These are phyloP conservation scores for Curvularia eragrostidis DNA, from an alignment of 2,329 filamentous ascomycete genomes.

Conservation along the genomic window DNA sequence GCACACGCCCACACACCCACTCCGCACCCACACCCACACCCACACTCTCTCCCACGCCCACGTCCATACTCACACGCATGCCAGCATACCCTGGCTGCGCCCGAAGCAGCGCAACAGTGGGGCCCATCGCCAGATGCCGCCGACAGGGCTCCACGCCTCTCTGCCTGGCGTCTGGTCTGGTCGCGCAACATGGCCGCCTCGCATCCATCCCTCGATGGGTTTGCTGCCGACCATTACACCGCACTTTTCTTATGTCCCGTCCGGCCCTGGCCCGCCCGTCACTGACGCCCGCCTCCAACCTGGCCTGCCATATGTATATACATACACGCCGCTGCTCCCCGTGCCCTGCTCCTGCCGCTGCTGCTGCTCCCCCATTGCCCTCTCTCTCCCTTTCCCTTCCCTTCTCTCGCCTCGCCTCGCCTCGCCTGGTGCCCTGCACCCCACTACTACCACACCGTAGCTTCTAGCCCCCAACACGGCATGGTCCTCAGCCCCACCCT, in stretches of 20 bases:
- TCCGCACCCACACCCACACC: too few species aligned
- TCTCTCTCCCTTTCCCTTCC: neutral
- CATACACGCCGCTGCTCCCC: conserved; percentile 1
- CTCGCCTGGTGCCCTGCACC: conserved; percentile 17
- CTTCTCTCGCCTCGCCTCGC: conserved; percentile 4
- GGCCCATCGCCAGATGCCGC: conserved; percentile 31
- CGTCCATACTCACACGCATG: neutral
- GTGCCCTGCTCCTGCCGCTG: conserved; percentile 4
- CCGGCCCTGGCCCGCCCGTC: conserved; percentile 32
- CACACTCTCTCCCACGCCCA: too few species aligned
- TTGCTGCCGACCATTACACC: conserved; percentile 43
- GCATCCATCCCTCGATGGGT: conserved; percentile 27
- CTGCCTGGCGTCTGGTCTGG: conserved; percentile 4
- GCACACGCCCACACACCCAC: neutral
- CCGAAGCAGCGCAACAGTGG: neutral
- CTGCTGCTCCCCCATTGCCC: too few species aligned
- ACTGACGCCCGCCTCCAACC: conserved; percentile 23
- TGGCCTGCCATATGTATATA: neutral
- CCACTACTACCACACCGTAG: neutral
- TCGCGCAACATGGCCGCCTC: conserved; percentile 34
- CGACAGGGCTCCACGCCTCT: conserved; percentile 32
- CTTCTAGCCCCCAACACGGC: conserved; percentile 19
- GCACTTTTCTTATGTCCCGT: conserved; percentile 22
- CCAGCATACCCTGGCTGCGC: neutral
- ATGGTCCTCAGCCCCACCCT: conserved; percentile 30